A percentile compares a stretch with the other conserved stretches of the same genome.
These are phyloP conservation scores for Blastomyces parvus DNA, from an alignment of 2,329 filamentous ascomycete species.

Conservation along the genomic window DNA sequence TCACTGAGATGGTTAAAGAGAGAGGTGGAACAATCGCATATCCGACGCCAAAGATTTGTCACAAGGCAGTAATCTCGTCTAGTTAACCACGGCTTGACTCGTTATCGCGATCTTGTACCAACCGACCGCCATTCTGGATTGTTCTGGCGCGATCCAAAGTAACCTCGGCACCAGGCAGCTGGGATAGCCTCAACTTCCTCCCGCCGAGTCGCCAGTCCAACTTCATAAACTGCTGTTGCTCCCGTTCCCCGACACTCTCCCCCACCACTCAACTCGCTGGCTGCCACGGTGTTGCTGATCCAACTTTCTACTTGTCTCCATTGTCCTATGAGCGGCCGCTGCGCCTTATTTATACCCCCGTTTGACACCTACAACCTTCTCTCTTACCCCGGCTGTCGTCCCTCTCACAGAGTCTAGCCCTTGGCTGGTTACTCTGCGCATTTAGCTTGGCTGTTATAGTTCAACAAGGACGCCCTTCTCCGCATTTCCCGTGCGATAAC, in stretches of 20 bases:
- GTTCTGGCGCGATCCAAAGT: not conserved
- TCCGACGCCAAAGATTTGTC: not conserved
- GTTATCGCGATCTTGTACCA: too few relatives aligned
- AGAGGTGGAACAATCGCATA: not conserved
- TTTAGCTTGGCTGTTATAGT: not conserved
- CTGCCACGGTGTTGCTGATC: not conserved
- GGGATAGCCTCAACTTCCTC: conserved; percentile 17
- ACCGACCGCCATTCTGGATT: not conserved
- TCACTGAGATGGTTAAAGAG: not conserved
- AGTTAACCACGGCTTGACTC: too few relatives aligned
- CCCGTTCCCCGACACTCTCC: not conserved
- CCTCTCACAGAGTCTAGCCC: not conserved
- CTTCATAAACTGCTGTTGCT: not conserved
- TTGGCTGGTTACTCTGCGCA: not conserved
- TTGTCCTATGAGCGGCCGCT: not conserved
- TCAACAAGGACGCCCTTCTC: not conserved
- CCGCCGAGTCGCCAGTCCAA: not conserved
- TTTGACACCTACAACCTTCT: not conserved
- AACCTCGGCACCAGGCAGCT: conserved; percentile 12
- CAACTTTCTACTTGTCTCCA: not conserved
- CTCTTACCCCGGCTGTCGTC: not conserved
- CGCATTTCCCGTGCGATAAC: not conserved
- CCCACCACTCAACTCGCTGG: not conserved
- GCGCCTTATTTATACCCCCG: not conserved
- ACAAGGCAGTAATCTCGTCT: not conserved